Base-by-base conservation (phyloP, 305 asterid species). In the Fraxinus xanthoxyloides region DNA sequence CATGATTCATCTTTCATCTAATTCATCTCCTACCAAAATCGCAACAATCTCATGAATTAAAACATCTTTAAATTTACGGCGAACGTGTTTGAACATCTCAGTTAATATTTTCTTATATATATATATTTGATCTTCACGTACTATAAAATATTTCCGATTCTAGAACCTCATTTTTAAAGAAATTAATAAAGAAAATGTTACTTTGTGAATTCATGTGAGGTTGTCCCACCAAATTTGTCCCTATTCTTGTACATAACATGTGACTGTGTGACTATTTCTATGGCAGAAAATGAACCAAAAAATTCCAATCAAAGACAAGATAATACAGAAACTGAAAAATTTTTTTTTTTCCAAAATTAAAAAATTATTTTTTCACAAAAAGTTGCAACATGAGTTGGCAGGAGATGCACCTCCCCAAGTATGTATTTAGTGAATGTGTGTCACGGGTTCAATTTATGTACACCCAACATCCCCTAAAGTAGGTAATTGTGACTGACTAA, bases 141-240 rank as follows among this genome's bases (percentile, higher is more conserved):
- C 70, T 59, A 59, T 23, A 21, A 59, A 21, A 23, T 63, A 63
- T 13, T 30, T 30, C 23, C 5, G 17, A 26, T 26, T 23, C 32
- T 70, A 30, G 35, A 19, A 54, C 73, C 36, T 81, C 28, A 30
- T 31, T 54, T 30, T n/a, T 9, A 2, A 4, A 79, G 3, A 38
- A 36, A 63, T 61, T 61, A 61, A 34, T 63, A 7, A 65, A 78
- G 23, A 76, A 87, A 84, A 38, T 85, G 83, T 84, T 81, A 75
- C 81, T 78, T 74, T 28, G 43, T 82, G 79, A 36, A 12, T 15
- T 82, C 90, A 89, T 88, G 91, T 89, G 92, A 88, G 82, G 76
- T 82, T 79, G 91, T 82, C 89, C 90, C 88, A 80, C 90, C 88
- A 81, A 2, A 82, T 54, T 90, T 88, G 93, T 90, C 92, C 77